Percentiles rank a stretch among this genome's conserved stretches.
These are phyloP conservation scores for Backusella psychrophila DNA, from an alignment of 192 early-diverging fungal genomes.

Conservation along the genomic window DNA sequence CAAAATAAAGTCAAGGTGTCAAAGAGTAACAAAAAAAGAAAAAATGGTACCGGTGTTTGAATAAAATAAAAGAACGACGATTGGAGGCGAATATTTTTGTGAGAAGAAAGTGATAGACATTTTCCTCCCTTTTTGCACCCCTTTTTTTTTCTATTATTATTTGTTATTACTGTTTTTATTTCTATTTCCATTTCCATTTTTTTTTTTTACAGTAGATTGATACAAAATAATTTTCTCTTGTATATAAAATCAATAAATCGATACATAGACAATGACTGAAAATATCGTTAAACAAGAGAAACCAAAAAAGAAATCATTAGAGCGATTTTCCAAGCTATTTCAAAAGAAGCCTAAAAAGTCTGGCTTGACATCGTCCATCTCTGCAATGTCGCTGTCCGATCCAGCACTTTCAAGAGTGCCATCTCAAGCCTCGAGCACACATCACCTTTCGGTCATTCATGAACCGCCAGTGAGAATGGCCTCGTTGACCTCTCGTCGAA, in stretches of 20 bases:
- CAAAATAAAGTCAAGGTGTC: background rate
- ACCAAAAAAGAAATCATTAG: constrained; percentile 15
- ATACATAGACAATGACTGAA: background rate
- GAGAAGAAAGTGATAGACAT: background rate
- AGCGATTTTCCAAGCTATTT: constrained; percentile 17
- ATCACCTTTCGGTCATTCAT: background rate
- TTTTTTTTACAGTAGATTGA: background rate
- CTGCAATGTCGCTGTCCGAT: constrained; percentile 13
- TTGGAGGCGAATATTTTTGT: background rate
- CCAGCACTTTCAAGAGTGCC: constrained; percentile 1
- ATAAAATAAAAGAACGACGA: background rate
- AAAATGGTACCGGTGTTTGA: background rate
- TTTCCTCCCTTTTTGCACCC: background rate
- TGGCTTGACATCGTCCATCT: background rate
- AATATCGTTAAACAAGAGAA: constrained; percentile 3
- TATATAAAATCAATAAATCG: background rate
- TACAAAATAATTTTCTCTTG: background rate
- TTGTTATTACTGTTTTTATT: constrained; percentile 1
- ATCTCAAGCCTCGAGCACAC: constrained; percentile 7
- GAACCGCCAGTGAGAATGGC: background rate
- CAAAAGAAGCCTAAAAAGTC: constrained; percentile 22
- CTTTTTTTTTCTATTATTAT: background rate
- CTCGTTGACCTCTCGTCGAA: background rate
- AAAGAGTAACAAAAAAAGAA: background rate
- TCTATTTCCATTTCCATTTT: background rate